Base-by-base conservation (phyloP, 352 stramenopile genomes). In the Globisporangium acanthophoron region DNA sequence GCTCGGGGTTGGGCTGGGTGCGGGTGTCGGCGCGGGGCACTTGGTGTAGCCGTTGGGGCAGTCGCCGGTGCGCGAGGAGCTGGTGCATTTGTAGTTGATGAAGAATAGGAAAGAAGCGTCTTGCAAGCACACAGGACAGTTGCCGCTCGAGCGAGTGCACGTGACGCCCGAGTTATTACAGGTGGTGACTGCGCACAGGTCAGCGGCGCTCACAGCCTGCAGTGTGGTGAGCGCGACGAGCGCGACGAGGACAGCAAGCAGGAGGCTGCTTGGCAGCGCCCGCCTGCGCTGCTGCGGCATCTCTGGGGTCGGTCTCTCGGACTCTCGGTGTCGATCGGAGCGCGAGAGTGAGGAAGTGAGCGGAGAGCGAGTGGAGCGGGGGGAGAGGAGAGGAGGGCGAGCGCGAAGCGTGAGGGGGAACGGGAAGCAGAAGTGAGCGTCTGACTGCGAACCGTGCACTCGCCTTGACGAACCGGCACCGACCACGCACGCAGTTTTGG, bases 81-180 rank as follows among this genome's bases (percentile, higher is more conserved):
- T 55, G 27, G 59, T 65, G 52, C 59, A 65, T 5, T 15, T 29
- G 46, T 56, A 60, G n/a, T 52, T 52, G 16, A 37, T 27, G 12
- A 31, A 15, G n/a, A 60, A 41, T 27, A 27, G 24, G 37, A 60
- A 60, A 8, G 7, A 29, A 0, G 12, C 18, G 18, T 27, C 7
- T 37, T 52, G 18, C 11, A 65, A 8, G 24, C 59, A 65, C 11
- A 60, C 37, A 7, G 59, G 59, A 15, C 59, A 65, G 6, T 43
- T 40, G 5, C 35, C 59, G 29, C 55, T 46, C 45, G 59, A 56
- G 39, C 59, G 59, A 20, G 51, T 37, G 52, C 59, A 65, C 12
- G 3, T 51, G 24, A 12, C 31, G 21, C 41, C 56, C 21, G 40
- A 24, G 27, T 60, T 15, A 18, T 35, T 56, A 35, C 59, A 65